Percentiles rank a stretch among this genome's conserved stretches.
phyloP scores from a whole-genome alignment of 2,329 filamentous ascomycete species.

The Penicillium griseofulvum region DNA sequence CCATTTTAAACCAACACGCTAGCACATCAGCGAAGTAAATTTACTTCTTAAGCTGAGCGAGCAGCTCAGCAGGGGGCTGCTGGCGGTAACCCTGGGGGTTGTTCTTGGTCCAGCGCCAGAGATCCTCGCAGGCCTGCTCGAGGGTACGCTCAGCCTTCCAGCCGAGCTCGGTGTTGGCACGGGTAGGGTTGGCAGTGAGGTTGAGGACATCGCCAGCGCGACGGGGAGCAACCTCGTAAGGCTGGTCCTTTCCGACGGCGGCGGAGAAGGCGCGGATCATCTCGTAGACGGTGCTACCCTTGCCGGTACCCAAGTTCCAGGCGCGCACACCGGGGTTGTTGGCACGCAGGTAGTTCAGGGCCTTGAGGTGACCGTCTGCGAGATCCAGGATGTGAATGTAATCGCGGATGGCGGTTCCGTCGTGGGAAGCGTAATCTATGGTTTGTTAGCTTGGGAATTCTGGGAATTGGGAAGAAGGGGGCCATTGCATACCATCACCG shows the following conservation, averaged over 20 bases:
- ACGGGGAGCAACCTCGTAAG: slow-evolving; percentile 80
- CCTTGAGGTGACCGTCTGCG: slow-evolving; percentile 54
- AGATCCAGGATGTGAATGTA: slow-evolving; percentile 66
- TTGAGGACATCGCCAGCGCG: slow-evolving; percentile 89
- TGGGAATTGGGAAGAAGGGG: slow-evolving; percentile 6
- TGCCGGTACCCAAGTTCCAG: slow-evolving; percentile 95
- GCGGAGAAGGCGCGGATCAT: slow-evolving; percentile 93
- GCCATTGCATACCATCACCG: slow-evolving; percentile 68
- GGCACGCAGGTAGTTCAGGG: slow-evolving; percentile 64
- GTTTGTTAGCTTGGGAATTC: neutral
- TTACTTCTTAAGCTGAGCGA: slow-evolving; percentile 54
- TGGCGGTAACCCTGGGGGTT: slow-evolving; percentile 95
- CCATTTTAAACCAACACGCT: neutral
- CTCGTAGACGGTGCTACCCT: slow-evolving; percentile 92
- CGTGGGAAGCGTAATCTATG: slow-evolving; percentile 69
- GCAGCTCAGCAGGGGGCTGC: slow-evolving; percentile 77
- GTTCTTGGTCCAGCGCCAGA: slow-evolving; percentile 97
- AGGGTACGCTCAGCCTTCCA: slow-evolving; percentile 92
- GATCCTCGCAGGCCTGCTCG: slow-evolving; percentile 87
- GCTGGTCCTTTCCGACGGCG: slow-evolving; percentile 79
- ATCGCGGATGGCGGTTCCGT: slow-evolving; percentile 61
- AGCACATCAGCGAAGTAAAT: slow-evolving; percentile 7
- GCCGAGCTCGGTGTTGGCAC: slow-evolving; percentile 81
- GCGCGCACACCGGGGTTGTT: slow-evolving; percentile 77
- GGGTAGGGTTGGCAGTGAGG: slow-evolving; percentile 84